Percentiles rank a stretch among this genome's conserved stretches.
Conservation (phyloP, 2,329 filamentous ascomycete species). For the Cryphonectria carpinicola region DNA sequence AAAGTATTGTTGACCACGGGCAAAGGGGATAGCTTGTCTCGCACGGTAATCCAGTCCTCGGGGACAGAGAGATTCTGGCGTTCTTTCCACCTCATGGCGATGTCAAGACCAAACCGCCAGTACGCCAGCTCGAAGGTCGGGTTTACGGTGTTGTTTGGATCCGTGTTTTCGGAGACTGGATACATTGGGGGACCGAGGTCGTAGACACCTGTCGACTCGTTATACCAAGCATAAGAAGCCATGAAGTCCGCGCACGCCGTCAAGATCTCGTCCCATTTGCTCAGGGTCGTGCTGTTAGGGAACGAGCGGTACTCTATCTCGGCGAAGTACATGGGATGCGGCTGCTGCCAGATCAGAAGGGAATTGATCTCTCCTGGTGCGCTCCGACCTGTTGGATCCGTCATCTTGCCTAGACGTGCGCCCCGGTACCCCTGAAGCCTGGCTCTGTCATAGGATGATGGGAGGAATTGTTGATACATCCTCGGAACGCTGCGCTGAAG, state of each 20-base stretch:
- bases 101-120: slow-evolving; percentile 62
- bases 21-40: slow-evolving; percentile 56
- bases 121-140: slow-evolving; percentile 65
- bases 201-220: slow-evolving; percentile 54
- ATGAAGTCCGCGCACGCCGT: slow-evolving; percentile 61
- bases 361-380: slow-evolving; percentile 65
- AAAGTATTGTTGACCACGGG: slow-evolving; percentile 55
- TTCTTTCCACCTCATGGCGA: slow-evolving; percentile 57
- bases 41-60: slow-evolving; percentile 50
- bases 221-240: slow-evolving; percentile 60
- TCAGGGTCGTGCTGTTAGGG: slow-evolving; percentile 47
- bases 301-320: slow-evolving; percentile 57
- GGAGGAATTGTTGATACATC: slow-evolving; percentile 52
- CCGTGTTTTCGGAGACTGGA: slow-evolving; percentile 59
- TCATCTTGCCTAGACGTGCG: slow-evolving; percentile 58
- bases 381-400: slow-evolving; percentile 56
- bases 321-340: slow-evolving; percentile 63
- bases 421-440: slow-evolving; percentile 47
- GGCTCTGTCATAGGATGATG: slow-evolving; percentile 43
- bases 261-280: slow-evolving; percentile 57
- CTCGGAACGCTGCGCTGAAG: slow-evolving; percentile 49
- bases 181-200: slow-evolving; percentile 53
- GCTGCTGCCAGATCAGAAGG: slow-evolving; percentile 66
- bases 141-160: slow-evolving; percentile 59
- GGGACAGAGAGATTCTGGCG: slow-evolving; percentile 51